These are phyloP conservation scores for Skeletonema marinoi DNA, from an alignment of 108 stramenopile genomes.

Conservation along the genomic window DNA sequence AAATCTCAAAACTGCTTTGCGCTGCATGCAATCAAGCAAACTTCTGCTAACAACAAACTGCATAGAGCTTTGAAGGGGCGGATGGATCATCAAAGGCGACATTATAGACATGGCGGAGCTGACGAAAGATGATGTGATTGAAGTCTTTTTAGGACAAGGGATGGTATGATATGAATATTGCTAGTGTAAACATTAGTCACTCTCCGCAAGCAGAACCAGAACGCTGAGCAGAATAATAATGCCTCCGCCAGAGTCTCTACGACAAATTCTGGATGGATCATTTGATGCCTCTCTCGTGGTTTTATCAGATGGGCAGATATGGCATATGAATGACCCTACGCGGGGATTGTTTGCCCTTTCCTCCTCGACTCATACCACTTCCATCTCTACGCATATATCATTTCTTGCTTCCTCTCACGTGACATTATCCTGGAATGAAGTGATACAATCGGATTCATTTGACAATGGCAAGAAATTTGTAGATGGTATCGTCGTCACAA, in stretches of 20 bases:
- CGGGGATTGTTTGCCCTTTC: conserved; percentile 10
- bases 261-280: conserved; percentile 23
- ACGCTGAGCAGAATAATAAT: neutral
- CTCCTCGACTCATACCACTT: neutral
- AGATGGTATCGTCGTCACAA: neutral
- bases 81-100: neutral
- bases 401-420: conserved; percentile 2
- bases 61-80: neutral
- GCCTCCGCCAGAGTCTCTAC: conserved; percentile 24
- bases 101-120: too few relatives aligned
- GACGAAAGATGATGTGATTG: too few relatives aligned
- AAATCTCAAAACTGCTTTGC: too few relatives aligned
- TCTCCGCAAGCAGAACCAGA: neutral
- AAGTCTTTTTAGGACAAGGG: too few relatives aligned
- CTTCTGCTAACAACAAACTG: too few relatives aligned
- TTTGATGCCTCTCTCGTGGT: conserved; percentile 25
- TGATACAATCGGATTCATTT: conserved; percentile 4
- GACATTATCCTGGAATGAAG: conserved; percentile 18
- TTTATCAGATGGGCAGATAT: conserved; percentile 21
- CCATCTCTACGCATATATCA: conserved; percentile 10
- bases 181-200: neutral
- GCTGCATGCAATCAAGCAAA: too few relatives aligned
- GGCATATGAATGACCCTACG: conserved; percentile 31
- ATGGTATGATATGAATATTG: too few relatives aligned
- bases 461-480: neutral